phyloP scores from a whole-genome alignment of 2,329 filamentous ascomycete species.

The Neonectria faginata region DNA sequence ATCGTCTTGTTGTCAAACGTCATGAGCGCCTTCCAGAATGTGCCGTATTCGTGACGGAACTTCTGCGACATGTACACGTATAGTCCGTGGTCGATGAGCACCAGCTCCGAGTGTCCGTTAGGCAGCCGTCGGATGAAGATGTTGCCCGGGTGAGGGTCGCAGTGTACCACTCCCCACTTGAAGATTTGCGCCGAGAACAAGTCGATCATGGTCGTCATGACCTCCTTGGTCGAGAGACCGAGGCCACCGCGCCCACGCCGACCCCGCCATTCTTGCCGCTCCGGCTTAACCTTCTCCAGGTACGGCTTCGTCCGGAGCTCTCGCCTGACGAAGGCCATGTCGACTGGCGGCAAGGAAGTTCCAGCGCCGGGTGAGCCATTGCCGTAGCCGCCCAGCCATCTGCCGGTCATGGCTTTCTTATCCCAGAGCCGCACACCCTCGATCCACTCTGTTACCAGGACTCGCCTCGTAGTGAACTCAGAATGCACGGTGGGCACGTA shows the following conservation, averaged over 20 bases:
- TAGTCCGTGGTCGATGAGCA: slow-evolving; percentile 96
- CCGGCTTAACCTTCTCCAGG: slow-evolving; percentile 78
- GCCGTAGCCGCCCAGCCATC: slow-evolving; percentile 83
- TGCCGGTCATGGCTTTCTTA: slow-evolving; percentile 79
- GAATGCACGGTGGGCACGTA: slow-evolving; percentile 89
- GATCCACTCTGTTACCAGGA: slow-evolving; percentile 98
- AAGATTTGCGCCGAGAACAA: slow-evolving; percentile 99
- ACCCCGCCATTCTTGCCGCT: slow-evolving; percentile 83
- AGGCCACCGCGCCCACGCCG: slow-evolving; percentile 79
- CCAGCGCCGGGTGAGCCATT: slow-evolving; percentile 84
- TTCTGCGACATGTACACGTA: slow-evolving; percentile 90
- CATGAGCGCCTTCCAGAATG: slow-evolving; percentile 94
- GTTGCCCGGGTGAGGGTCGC: slow-evolving; percentile 96
- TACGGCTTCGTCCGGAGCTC: slow-evolving; percentile 64
- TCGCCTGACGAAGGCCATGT: slow-evolving; percentile 59
- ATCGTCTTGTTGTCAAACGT: slow-evolving; percentile 92
- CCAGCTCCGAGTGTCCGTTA: slow-evolving; percentile 85
- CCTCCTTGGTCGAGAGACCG: slow-evolving; percentile 82
- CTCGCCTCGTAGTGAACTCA: slow-evolving; percentile 82
- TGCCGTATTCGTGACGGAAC: slow-evolving; percentile 87
- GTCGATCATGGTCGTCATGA: slow-evolving; percentile 97
- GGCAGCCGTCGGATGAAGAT: slow-evolving; percentile 92
- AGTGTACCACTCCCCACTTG: slow-evolving; percentile 94
- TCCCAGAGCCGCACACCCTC: slow-evolving; percentile 95
- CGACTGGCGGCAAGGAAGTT: slow-evolving; percentile 65